Conservation (phyloP, 1,139 yeast genomes). For the Saccharomyces hybrid region DNA sequence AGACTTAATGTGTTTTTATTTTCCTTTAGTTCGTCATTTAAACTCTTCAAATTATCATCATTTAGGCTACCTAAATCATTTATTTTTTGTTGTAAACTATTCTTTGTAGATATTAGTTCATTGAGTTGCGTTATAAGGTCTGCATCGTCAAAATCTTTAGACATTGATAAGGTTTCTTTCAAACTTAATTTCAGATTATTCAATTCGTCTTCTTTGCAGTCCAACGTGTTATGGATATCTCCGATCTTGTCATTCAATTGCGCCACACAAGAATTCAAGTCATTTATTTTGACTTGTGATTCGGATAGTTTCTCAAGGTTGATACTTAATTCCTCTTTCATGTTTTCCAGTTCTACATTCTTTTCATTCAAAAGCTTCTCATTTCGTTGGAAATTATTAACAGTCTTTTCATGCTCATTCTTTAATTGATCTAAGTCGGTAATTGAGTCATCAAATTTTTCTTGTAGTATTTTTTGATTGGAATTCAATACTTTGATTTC, state of each 20-base stretch:
- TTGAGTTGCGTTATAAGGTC: neutral
- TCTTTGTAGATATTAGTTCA: constrained; percentile 1
- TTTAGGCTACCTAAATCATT: neutral
- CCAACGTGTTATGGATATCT: neutral
- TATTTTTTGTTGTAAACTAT: neutral
- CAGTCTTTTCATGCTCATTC: constrained; percentile 3
- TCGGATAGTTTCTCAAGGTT: constrained; percentile 2
- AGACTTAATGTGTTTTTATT: constrained; percentile 4
- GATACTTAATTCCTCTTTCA: constrained; percentile 5
- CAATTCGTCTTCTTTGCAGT: neutral
- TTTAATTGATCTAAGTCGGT: constrained; percentile 13
- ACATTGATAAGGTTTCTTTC: constrained; percentile 1
- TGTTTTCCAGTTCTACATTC: constrained; percentile 3
- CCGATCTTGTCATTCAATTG: neutral
- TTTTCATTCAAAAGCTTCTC: constrained; percentile 4
- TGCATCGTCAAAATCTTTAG: neutral
- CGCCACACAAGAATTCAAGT: neutral
- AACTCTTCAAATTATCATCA: constrained; percentile 13
- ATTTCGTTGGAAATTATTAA: constrained; percentile 5
- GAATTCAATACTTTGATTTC: constrained; percentile 29
- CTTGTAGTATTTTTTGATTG: constrained; percentile 27
- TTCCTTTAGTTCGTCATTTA: constrained; percentile 9
- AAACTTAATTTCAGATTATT: neutral
- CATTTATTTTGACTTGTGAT: neutral
- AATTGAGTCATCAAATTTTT: constrained; percentile 23